Base-by-base conservation (phyloP, 1,139 yeast genomes). In the Yamadazyma dushanensis region DNA sequence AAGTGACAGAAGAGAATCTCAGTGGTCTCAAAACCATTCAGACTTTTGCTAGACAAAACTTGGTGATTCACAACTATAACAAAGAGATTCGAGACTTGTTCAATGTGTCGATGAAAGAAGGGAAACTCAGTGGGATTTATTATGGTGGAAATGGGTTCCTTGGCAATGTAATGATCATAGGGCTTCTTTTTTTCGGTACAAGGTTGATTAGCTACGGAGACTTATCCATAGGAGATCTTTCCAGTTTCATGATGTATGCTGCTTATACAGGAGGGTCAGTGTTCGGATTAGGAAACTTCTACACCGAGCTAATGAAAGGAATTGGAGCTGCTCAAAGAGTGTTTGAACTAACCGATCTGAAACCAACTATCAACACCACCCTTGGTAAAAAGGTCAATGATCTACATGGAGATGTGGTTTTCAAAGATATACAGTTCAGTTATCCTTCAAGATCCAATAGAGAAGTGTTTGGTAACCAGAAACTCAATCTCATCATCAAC, bases 261-360 rank as follows among this genome's bases (percentile, higher is more conserved):
- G 90, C 89, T 27, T 90, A 87, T 55, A 87, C 97, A 2, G 97
- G 97, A 3, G 73, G 83, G 36, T 86, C 97, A 0, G 86, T 90
- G 23, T 86, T 85, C 57, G 97, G 97, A 1, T 61, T 92, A 28
- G 92, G 96, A 1, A 83, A 84, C 42, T 90, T 90, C 56, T 90
- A 89, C 54, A 83, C 96, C 1, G 97, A 92, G 55, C 65, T 90
- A 41, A 90, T 92, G 95, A 92, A 90, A 63, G 97, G 97, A 32
- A 83, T 90, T 6, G 98, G 98, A 42, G 97, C 97, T 0, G 94
- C 97, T 0, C 85, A 95, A 37, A 73, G 98, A 44, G 66, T 92
- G 36, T 92, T 92, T 63, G 97, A 92, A 59, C 68, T 92, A 32
- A 75, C 83, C 34, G 96, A 89, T 48, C 76, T 83, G 57, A 65